Percentiles rank a stretch among this genome's conserved stretches.
Evolutionary conservation across 2,329 filamentous ascomycete genomes (phyloP).

Genomic region (Ceratocystis papillata): DNA sequence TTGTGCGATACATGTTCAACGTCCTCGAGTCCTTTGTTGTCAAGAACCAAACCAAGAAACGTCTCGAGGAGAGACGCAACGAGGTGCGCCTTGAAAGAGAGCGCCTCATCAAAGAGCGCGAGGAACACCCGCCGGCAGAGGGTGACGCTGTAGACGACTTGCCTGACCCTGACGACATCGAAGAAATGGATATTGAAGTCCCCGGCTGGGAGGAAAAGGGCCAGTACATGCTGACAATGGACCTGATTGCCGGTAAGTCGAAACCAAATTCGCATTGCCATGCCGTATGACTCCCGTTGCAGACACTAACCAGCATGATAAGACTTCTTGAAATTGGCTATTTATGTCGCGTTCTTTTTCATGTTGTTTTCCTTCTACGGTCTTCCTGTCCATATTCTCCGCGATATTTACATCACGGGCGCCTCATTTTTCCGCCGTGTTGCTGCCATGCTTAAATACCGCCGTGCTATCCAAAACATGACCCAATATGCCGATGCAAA

Average conservation of each 20-base stretch:
- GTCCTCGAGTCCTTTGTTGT: slow-evolving; percentile 67
- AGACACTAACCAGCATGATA: slow-evolving; percentile 19
- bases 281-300: neutral
- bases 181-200: slow-evolving; percentile 90
- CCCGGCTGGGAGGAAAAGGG: slow-evolving; percentile 95
- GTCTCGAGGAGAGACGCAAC: slow-evolving; percentile 55
- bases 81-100: slow-evolving; percentile 53
- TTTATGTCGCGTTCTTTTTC: slow-evolving; percentile 85
- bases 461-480: slow-evolving; percentile 88
- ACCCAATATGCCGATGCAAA: slow-evolving; percentile 88
- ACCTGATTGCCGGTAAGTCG: slow-evolving; percentile 63
- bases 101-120: slow-evolving; percentile 41
- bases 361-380: slow-evolving; percentile 92
- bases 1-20: slow-evolving; percentile 65
- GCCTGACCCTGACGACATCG: slow-evolving; percentile 62
- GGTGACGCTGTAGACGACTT: slow-evolving; percentile 31
- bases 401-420: slow-evolving; percentile 88
- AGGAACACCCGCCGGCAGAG: slow-evolving; percentile 39
- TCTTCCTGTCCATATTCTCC: slow-evolving; percentile 89
- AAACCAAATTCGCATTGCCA: neutral
- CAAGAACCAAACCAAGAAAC: slow-evolving; percentile 59
- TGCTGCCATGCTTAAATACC: slow-evolving; percentile 78
- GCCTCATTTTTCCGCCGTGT: slow-evolving; percentile 84
- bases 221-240: slow-evolving; percentile 79
- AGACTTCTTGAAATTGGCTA: slow-evolving; percentile 84